Evolutionary conservation across 495 filamentous ascomycete genomes (phyloP).

Genomic region (Penicillium dipodomyicola): DNA sequence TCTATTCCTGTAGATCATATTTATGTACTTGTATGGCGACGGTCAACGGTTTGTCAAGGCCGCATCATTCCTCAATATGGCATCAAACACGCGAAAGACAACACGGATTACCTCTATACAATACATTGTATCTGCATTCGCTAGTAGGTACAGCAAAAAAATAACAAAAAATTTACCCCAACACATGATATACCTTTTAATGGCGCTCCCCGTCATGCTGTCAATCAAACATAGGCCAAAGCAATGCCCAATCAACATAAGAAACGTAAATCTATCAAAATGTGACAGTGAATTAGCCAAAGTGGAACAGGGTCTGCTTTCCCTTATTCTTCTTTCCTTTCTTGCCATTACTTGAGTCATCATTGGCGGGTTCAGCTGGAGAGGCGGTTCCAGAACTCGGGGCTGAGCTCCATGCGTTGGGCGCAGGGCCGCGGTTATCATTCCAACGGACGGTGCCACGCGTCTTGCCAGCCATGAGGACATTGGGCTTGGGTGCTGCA

Average conservation of each 20-base stretch:
- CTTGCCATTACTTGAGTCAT: constrained; percentile 51
- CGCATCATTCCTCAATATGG: background rate
- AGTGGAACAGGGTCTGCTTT: constrained; percentile 71
- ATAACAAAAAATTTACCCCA: background rate
- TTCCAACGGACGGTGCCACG: constrained; percentile 69
- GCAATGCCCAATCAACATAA: background rate
- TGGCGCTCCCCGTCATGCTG: background rate
- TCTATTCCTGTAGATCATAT: background rate
- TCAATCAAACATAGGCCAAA: constrained; percentile 6
- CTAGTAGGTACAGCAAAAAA: constrained; percentile 13
- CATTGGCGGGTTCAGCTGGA: constrained; percentile 30
- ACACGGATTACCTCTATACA: constrained; percentile 3
- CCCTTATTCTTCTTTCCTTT: constrained; percentile 76
- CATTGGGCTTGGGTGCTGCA: constrained; percentile 71
- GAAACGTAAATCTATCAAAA: background rate
- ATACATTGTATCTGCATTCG: constrained; percentile 10
- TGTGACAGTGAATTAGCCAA: constrained; percentile 36
- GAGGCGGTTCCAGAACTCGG: constrained; percentile 26
- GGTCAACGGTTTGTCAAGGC: background rate
- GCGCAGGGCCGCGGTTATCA: constrained; percentile 38
- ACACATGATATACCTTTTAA: background rate
- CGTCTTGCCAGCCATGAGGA: constrained; percentile 76
- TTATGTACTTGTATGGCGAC: background rate
- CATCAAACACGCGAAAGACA: background rate
- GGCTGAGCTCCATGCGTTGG: constrained; percentile 49